These are phyloP conservation scores for Lactarius psammicola DNA, from an alignment of 768 basidiomycete genomes.

Conservation along the genomic window DNA sequence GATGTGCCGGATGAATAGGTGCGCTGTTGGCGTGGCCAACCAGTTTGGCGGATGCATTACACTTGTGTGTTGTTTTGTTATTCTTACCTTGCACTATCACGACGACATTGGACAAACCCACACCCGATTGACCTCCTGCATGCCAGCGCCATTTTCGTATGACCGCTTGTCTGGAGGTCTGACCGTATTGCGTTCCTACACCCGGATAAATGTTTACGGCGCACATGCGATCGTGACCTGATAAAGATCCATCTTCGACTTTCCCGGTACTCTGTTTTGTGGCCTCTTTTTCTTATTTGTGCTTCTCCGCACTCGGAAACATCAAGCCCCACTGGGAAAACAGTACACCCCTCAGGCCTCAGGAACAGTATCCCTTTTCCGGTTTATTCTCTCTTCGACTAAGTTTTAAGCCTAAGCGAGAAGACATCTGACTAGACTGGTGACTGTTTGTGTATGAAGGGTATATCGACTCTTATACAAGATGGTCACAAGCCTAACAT, in stretches of 20 bases:
- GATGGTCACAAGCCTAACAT: neutral
- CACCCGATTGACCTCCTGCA: neutral
- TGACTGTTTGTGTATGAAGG: neutral
- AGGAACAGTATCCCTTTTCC: neutral
- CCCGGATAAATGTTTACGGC: neutral
- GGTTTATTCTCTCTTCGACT: neutral
- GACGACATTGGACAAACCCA: slow-evolving; percentile 11
- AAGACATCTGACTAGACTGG: neutral
- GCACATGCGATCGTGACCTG: neutral
- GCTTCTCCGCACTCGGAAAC: neutral
- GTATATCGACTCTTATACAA: neutral
- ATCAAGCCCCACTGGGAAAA: neutral
- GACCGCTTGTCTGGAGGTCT: neutral
- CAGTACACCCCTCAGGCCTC: neutral
- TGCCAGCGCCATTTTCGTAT: neutral
- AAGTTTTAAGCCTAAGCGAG: neutral
- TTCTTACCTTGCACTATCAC: slow-evolving; percentile 15
- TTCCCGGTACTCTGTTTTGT: neutral
- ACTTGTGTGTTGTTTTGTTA: slow-evolving; percentile 22
- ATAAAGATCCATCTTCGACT: neutral
- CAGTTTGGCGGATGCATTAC: slow-evolving; percentile 7
- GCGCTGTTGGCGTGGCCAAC: slow-evolving; percentile 3
- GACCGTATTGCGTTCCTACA: neutral
- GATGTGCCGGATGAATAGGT: slow-evolving; percentile 83
- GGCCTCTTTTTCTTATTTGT: neutral